Conservation (phyloP, 140 eudicot species). For the Stevia rebaudiana region DNA sequence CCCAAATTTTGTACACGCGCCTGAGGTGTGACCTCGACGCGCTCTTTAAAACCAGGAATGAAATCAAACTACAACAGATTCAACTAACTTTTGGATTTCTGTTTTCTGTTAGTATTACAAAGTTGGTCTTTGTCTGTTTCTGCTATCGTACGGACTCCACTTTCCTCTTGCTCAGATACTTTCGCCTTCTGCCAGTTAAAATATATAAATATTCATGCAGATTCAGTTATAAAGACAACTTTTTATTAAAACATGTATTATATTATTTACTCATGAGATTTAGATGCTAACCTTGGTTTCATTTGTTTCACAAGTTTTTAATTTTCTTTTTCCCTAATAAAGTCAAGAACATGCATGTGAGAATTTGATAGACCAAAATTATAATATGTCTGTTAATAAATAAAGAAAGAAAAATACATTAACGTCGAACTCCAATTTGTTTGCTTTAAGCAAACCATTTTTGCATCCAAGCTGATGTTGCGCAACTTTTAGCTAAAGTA, state of each 20-base stretch:
- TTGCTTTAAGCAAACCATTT: conserved; percentile 43
- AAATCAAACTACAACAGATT: conserved; percentile 3
- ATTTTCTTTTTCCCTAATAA: conserved; percentile 39
- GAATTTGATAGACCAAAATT: neutral
- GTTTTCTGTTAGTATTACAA: conserved; percentile 30
- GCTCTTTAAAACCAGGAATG: neutral
- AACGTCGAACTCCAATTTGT: conserved; percentile 45
- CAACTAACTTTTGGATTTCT: conserved; percentile 48
- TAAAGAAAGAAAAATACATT: conserved; percentile 12
- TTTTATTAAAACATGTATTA: neutral
- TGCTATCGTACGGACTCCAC: conserved; percentile 22
- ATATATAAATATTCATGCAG: neutral
- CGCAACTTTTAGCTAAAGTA: conserved; percentile 35
- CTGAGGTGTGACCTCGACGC: too few species aligned
- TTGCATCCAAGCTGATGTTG: conserved; percentile 58
- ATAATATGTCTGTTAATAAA: neutral
- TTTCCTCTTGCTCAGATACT: conserved; percentile 25
- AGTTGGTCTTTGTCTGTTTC: conserved; percentile 28
- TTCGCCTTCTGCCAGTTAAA: conserved; percentile 25
- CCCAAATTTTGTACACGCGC: too few species aligned
- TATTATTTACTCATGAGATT: neutral
- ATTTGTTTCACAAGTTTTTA: conserved; percentile 22
- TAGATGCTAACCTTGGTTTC: conserved; percentile 32
- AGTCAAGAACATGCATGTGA: neutral
- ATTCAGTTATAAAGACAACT: neutral